Evolutionary conservation across 164 flowering plant genomes (phyloP).

Genomic region (Vitis rupestris): DNA sequence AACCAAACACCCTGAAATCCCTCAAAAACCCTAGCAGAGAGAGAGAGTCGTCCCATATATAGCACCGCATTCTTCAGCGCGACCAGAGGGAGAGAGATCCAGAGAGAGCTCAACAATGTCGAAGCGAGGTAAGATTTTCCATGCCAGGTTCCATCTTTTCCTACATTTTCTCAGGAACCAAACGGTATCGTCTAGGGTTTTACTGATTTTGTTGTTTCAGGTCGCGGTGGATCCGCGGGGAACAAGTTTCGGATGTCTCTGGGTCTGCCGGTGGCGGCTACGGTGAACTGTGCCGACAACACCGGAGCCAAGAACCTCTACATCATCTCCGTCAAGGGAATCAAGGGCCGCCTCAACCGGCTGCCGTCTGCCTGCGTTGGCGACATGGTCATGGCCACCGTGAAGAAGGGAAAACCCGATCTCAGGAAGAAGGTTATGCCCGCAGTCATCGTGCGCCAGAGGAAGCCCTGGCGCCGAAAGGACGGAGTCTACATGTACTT

Average conservation of each 20-base stretch:
- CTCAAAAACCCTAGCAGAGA: too few species aligned
- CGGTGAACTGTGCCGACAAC: slow-evolving; percentile 82
- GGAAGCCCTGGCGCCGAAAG: slow-evolving; percentile 89
- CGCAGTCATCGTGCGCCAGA: slow-evolving; percentile 77
- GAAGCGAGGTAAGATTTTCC: too few species aligned
- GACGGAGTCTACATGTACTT: slow-evolving; percentile 81
- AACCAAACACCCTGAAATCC: too few species aligned
- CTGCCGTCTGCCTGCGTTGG: slow-evolving; percentile 82
- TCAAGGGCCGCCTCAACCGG: slow-evolving; percentile 73
- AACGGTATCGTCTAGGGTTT: too few species aligned
- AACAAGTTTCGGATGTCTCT: slow-evolving; percentile 88
- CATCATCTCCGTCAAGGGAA: slow-evolving; percentile 79
- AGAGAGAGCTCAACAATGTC: too few species aligned
- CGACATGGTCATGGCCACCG: slow-evolving; percentile 87
- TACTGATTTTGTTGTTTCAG: slow-evolving; percentile 16
- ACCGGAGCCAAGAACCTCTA: slow-evolving; percentile 81
- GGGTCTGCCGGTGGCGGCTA: slow-evolving; percentile 84
- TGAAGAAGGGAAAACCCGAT: slow-evolving; percentile 88
- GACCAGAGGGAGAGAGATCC: too few species aligned
- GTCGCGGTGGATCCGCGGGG: slow-evolving; percentile 78
- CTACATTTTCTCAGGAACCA: too few species aligned
- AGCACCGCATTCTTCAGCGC: too few species aligned
- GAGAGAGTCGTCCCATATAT: too few species aligned
- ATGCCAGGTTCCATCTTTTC: too few species aligned
- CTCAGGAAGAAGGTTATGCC: slow-evolving; percentile 86